Evolutionary conservation across 1,139 yeast species (phyloP), one percentile per base, ranked within the genome.

Genomic region (Kodamaea sp.): DNA sequence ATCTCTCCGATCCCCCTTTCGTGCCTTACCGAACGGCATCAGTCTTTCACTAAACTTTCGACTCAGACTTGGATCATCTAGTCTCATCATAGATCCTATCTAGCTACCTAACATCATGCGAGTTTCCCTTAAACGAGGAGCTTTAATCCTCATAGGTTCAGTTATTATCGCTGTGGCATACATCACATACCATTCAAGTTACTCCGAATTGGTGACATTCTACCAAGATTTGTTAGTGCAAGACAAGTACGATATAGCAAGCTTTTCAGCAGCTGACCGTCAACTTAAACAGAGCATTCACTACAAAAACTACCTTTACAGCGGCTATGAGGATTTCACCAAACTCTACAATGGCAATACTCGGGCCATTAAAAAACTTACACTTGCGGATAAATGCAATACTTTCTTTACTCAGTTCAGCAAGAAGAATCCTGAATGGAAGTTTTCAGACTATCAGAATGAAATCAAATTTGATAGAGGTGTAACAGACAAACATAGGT

Each of bases 281-380:
- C 27, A 26, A 5, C 45, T 56, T 1, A 48, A 63, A 15, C 30
- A 44, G 5, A 33, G 39, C 5, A 41, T 67, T 23, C 70, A 67
- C 39, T 60, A 52, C 40, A 41, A 59, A 23, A 57, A 59, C n/a
- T 66, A 65, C 42, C 37, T 48, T 33, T 65, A 47, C 44, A 39
- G 49, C 16, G 55, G 53, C n/a, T 53, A 57, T 35, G 49, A 53
- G 7, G 44, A 47, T 4, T 61, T 63, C 31, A 41, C 47, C 10
- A 22, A 33, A 16, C 30, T 39, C 2, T 47, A 50, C 19, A 34
- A 40, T 7, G 32, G 43, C 15, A 42, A 38, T 24, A 26, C 46
- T 18, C 43, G 42, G 8, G 35, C 30, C 23, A 49, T 49, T 37
- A 38, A 35, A 25, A 34, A 36, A 18, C 38, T 40, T 9, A 48